Percentiles rank a stretch among this genome's conserved stretches.
phyloP scores from a whole-genome alignment of 129 eudicot species.

The Smallanthus sonchifolius region DNA sequence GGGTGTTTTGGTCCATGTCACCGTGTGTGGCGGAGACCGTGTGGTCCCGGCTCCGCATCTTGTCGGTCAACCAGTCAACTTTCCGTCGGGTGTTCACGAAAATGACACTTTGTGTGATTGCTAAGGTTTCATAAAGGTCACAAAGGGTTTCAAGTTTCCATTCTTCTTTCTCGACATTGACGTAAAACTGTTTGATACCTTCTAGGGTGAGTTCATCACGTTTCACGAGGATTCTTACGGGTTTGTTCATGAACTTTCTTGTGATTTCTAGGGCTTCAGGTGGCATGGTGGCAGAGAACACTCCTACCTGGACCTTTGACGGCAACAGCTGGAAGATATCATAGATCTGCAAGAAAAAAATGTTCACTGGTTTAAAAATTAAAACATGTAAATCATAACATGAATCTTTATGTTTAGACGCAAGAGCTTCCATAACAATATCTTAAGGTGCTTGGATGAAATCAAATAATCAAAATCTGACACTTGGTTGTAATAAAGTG shows the following conservation, averaged over 20 bases:
- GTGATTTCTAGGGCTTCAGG: constrained; percentile 49
- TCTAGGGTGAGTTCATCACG: constrained; percentile 52
- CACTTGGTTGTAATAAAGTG: background rate
- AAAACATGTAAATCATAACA: background rate
- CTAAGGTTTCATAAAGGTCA: constrained; percentile 49
- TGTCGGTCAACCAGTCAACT: constrained; percentile 56
- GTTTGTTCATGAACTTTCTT: constrained; percentile 53
- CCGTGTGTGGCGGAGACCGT: constrained; percentile 50
- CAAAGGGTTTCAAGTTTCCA: constrained; percentile 59
- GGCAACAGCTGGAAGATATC: constrained; percentile 57
- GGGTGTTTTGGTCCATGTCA: constrained; percentile 51
- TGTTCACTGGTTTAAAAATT: background rate
- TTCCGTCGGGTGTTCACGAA: constrained; percentile 51
- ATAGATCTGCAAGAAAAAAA: constrained; percentile 35
- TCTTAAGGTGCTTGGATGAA: background rate
- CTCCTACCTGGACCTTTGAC: constrained; percentile 54
- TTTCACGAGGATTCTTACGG: constrained; percentile 48
- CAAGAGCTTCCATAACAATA: background rate
- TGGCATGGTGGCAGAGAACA: constrained; percentile 60
- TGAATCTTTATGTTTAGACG: background rate
- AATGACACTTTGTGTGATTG: constrained; percentile 54
- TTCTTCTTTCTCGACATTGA: constrained; percentile 51
- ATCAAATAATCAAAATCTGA: background rate
- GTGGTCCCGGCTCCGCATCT: constrained; percentile 54
- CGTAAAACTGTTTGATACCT: constrained; percentile 56